phyloP scores from a whole-genome alignment of 164 flowering plant genomes.

The Tetrastigma voinierianum region DNA sequence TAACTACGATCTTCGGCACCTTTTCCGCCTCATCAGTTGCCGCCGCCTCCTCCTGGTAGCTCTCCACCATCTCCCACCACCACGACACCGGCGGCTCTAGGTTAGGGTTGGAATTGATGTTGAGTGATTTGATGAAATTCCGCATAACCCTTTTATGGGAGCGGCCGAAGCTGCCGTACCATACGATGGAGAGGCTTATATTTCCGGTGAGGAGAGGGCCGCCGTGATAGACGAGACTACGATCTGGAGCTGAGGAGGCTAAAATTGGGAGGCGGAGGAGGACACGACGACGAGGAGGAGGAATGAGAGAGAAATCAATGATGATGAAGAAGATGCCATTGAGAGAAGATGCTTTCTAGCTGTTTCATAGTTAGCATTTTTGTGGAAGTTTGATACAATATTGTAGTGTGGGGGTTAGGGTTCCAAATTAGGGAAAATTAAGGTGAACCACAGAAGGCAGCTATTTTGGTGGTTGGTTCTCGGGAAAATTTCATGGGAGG shows the following conservation, averaged over 20 bases:
- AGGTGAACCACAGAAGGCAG: too few relatives aligned
- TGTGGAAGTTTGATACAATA: too few relatives aligned
- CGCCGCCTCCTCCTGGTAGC: constrained; percentile 22
- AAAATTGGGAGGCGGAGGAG: constrained; percentile 10
- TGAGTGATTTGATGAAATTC: constrained; percentile 29
- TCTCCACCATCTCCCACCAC: constrained; percentile 48
- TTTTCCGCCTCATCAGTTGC: neutral
- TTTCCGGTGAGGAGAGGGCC: constrained; percentile 40
- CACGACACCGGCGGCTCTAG: constrained; percentile 22
- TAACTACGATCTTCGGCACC: constrained; percentile 14
- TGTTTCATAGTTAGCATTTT: too few relatives aligned
- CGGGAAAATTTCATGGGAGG: too few relatives aligned
- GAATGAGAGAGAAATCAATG: constrained; percentile 4
- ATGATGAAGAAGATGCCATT: neutral
- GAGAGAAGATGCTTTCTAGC: neutral
- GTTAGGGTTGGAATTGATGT: neutral
- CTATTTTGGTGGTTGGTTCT: too few relatives aligned
- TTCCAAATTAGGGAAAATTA: too few relatives aligned
- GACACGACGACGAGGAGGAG: neutral
- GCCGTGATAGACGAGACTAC: constrained; percentile 20
- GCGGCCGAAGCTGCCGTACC: constrained; percentile 40
- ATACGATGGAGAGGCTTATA: constrained; percentile 29
- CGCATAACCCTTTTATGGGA: constrained; percentile 26
- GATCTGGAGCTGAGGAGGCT: neutral
- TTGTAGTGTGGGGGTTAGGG: too few relatives aligned